Base-by-base conservation (phyloP, 2,329 filamentous ascomycete genomes). In the Calonectria montana region DNA sequence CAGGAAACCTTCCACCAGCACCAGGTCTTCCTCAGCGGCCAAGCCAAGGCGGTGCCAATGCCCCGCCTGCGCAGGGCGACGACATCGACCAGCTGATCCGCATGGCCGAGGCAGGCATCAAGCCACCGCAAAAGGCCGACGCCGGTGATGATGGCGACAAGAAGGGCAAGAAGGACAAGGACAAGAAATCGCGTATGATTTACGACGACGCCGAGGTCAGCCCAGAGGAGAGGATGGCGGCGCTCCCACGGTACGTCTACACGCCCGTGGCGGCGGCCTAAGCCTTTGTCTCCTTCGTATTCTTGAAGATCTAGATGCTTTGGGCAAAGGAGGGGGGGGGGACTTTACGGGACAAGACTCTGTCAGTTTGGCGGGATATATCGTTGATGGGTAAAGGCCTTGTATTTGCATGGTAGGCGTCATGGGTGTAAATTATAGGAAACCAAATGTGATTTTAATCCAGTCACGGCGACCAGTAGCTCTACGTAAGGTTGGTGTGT, bases 201-300 rank as follows among this genome's bases (percentile, higher is more conserved):
- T 98, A 97, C 85, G 92, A 92, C 73, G 94, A 97, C 81, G 91
- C 93, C 64, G 92, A 93, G 70, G 86, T 92, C 79, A 97, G 94
- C 79, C 94, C 95, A 2, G 96, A 98, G 86, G 96, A 98, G 88
- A 94, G 92, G 84, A 95, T 97, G 94, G 93, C 94, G 31, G 85
- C 87, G 80, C 86, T 97, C 85, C 88, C 93, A 73, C 92, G 91
- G 83, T 98, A 97, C 86, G 91, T 92, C 78, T 93, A 90, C 69
- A 75, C 73, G 39, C 77, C 81, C 7, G 76, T 78, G 31, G 79
- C 68, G 16, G 79, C 73, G 35, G 67, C 18, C 3, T 61, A 43
- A 57, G 43, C 21, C 16, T 37, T 25, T 3, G 31, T 25, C 53
- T 57, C 15, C 18, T 47, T 47, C 43, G 10, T 47, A n/a, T 21